Percentiles rank a stretch among this genome's conserved stretches.
phyloP scores from a whole-genome alignment of 176 grass and related monocot genomes.

The Musa itinerans region DNA sequence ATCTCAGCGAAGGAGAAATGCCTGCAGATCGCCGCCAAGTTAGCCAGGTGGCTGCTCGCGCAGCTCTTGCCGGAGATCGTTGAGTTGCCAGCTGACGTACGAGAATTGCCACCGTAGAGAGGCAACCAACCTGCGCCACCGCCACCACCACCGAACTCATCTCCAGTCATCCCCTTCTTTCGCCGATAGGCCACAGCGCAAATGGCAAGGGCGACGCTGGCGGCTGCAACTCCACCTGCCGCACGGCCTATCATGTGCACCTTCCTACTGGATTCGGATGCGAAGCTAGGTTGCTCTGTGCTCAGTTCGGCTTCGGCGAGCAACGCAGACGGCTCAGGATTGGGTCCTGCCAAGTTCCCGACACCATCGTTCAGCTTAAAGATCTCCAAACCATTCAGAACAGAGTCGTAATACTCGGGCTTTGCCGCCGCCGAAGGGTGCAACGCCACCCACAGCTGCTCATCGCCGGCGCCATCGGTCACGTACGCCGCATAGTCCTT shows the following conservation, averaged over 20 bases:
- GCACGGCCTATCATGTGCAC: background rate
- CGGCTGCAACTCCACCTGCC: background rate
- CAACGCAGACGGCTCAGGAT: background rate
- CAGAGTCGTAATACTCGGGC: slow-evolving; percentile 3
- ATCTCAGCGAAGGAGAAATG: slow-evolving; percentile 6
- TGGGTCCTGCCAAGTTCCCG: slow-evolving; percentile 6
- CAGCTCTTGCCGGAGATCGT: slow-evolving; percentile 6
- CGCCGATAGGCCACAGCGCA: background rate
- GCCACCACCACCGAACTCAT: background rate
- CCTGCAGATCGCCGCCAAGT: background rate
- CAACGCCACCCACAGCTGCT: slow-evolving; percentile 8
- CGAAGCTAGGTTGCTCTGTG: background rate
- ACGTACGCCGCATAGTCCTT: slow-evolving; percentile 7
- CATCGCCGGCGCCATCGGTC: background rate
- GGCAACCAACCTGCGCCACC: background rate
- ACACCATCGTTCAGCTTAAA: background rate
- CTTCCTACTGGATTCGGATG: background rate
- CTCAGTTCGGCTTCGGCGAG: background rate
- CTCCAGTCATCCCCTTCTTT: background rate
- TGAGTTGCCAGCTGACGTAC: background rate
- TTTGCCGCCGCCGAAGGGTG: slow-evolving; percentile 2
- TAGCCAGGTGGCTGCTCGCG: background rate
- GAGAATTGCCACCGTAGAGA: background rate
- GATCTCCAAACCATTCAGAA: slow-evolving; percentile 13
- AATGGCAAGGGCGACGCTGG: background rate